A percentile compares a stretch with the other conserved stretches of the same genome.
Evolutionary conservation across 202 grass and related monocot genomes (phyloP).

Genomic region (Digitaria exilis): DNA sequence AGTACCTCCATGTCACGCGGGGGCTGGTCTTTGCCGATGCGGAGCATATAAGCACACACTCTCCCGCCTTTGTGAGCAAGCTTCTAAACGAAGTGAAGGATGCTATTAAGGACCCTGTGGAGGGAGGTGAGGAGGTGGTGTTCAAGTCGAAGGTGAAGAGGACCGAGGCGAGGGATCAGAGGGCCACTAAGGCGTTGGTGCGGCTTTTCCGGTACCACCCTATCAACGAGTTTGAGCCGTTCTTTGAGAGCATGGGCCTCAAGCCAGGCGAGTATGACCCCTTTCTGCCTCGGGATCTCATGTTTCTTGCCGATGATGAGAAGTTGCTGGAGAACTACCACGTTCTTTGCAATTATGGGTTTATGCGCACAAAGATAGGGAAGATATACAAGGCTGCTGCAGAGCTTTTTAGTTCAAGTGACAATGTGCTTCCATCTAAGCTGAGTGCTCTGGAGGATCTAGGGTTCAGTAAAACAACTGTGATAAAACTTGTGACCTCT

Average conservation of each 20-base stretch:
- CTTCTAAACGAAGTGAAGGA: constrained; percentile 55
- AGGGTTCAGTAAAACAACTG: constrained; percentile 60
- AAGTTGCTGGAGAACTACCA: constrained; percentile 46
- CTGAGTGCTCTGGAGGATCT: constrained; percentile 58
- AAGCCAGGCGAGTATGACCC: constrained; percentile 35
- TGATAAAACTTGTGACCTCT: constrained; percentile 59
- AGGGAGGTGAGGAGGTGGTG: constrained; percentile 1
- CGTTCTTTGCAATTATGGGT: constrained; percentile 60
- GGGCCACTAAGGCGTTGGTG: constrained; percentile 34
- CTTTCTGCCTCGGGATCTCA: constrained; percentile 58
- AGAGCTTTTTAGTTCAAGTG: constrained; percentile 42
- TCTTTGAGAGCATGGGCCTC: constrained; percentile 78
- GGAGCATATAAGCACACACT: constrained; percentile 64
- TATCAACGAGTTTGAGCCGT: constrained; percentile 77
- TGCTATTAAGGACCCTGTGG: constrained; percentile 31
- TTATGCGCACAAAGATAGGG: constrained; percentile 59
- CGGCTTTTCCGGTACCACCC: constrained; percentile 62
- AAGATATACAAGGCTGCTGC: constrained; percentile 52
- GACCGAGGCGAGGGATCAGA: constrained; percentile 49
- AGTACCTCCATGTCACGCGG: constrained; percentile 64
- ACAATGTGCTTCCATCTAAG: constrained; percentile 53
- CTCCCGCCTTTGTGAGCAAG: constrained; percentile 48
- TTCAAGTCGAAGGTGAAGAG: constrained; percentile 38
- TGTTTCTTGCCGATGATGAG: constrained; percentile 66
- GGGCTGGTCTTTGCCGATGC: constrained; percentile 51